A percentile compares a stretch with the other conserved stretches of the same genome.
Evolutionary conservation across 345 rosid genomes (phyloP).

Genomic region (Raphanus raphanistrum): DNA sequence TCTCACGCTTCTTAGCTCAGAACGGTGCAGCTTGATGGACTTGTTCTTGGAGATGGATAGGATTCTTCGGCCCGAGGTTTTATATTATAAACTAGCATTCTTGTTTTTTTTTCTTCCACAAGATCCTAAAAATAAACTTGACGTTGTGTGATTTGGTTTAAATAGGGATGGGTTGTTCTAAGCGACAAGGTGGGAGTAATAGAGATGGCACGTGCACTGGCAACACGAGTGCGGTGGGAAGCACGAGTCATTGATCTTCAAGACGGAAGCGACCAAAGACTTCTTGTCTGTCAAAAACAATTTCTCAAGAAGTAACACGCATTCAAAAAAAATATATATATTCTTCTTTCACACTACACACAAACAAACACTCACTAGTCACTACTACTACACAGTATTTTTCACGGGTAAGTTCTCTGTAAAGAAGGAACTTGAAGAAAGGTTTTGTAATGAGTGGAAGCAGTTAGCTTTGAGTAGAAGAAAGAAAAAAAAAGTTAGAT

Average conservation of each 20-base stretch:
- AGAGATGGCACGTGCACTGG: slow-evolving; percentile 78
- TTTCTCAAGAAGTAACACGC: slow-evolving; percentile 66
- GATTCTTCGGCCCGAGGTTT: slow-evolving; percentile 95
- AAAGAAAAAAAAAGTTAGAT: slow-evolving; percentile 21
- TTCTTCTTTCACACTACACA: neutral
- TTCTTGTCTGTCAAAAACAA: slow-evolving; percentile 93
- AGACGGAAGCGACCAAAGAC: slow-evolving; percentile 90
- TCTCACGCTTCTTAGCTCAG: slow-evolving; percentile 65
- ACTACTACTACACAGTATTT: slow-evolving; percentile 4
- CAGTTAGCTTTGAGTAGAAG: slow-evolving; percentile 37
- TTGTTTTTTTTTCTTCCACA: neutral
- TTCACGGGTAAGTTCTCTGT: neutral
- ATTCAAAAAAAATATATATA: no score
- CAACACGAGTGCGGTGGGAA: slow-evolving; percentile 89
- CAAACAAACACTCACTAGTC: slow-evolving; percentile 35
- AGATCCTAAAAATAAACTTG: neutral
- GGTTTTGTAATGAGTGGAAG: slow-evolving; percentile 34
- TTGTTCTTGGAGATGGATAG: slow-evolving; percentile 92
- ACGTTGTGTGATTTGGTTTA: slow-evolving; percentile 9
- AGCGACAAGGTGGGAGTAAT: slow-evolving; percentile 72
- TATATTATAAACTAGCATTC: slow-evolving; percentile 5
- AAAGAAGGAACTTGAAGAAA: slow-evolving; percentile 17
- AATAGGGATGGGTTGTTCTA: slow-evolving; percentile 91
- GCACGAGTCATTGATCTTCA: slow-evolving; percentile 94
- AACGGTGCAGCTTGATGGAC: slow-evolving; percentile 73